Base-by-base conservation (phyloP, 345 rosid species). In the Xanthoceras sorbifolium region DNA sequence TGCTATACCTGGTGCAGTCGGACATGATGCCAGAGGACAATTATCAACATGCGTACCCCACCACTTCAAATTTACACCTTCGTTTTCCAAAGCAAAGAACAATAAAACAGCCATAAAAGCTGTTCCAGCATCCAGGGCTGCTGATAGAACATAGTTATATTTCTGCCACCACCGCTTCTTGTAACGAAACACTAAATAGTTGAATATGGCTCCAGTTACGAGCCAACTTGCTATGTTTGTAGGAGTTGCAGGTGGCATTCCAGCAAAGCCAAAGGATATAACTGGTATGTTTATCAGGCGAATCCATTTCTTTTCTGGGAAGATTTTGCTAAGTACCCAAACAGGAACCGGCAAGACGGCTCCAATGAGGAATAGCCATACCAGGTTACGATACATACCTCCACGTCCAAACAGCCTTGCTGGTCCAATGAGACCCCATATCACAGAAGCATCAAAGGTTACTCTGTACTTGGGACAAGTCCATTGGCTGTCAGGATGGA, bases 231-330 rank as follows among this genome's bases (percentile, higher is more conserved):
- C 98, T 0, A 96, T 96, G 85, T 96, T 96, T 32, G 99, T 94
- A 22, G 99, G 99, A 76, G 98, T 96, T 11, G 99, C 99, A 0
- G 99, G 99, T 48, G 99, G 99, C 98, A 96, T 91, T 82, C 99
- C 99, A 0, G 97, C 99, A 71, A 96, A 96, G 0, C 99, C 99
- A 10, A 92, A 93, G 10, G 98, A 90, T 85, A 93, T 91, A 71
- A 96, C 99, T 0, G 99, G 99, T 22, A 94, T 89, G 91, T 97
- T 94, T 74, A 97, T 92, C 85, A 94, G 78, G 44, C 97, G 91
- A 52, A 94, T 94, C 98, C 98, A 97, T 84, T 92, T 97, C 88
- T 94, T 92, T 40, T 91, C 88, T 0, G 98, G 98, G 88, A 82
- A 97, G 57, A 89, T 81, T 84, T 91, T 97, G 91, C 95, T 91